Conservation (phyloP, 164 flowering plant genomes). For the Chloranthus sessilifolius region DNA sequence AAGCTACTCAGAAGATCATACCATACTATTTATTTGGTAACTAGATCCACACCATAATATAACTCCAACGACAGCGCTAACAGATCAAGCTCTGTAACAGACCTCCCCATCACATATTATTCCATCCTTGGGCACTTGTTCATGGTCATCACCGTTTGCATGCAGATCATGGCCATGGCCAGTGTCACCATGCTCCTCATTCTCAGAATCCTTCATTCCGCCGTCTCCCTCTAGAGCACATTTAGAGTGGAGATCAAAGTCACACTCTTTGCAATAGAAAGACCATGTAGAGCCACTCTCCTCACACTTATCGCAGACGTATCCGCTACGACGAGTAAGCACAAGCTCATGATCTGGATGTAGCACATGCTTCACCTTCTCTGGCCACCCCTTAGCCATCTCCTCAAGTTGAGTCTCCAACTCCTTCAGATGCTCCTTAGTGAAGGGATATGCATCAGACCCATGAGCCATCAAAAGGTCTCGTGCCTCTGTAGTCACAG, state of each 20-base stretch:
- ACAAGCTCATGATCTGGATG: constrained; percentile 61
- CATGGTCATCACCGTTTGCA: not conserved
- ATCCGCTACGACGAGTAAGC: constrained; percentile 25
- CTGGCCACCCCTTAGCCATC: constrained; percentile 65
- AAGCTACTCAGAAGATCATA: too few relatives aligned
- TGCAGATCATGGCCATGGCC: not conserved
- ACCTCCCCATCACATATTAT: constrained; percentile 49
- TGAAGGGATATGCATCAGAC: constrained; percentile 70
- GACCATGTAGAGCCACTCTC: constrained; percentile 50
- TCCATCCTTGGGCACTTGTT: constrained; percentile 26
- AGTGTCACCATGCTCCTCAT: constrained; percentile 4
- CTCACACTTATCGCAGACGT: constrained; percentile 42
- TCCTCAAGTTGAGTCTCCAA: constrained; percentile 35
- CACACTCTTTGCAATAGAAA: constrained; percentile 43
- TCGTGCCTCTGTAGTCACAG: constrained; percentile 42
- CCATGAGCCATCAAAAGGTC: constrained; percentile 39
- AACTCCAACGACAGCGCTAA: too few relatives aligned
- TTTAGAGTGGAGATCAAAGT: constrained; percentile 55
- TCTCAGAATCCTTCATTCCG: constrained; percentile 6
- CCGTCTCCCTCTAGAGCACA: constrained; percentile 38
- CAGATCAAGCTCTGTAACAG: constrained; percentile 23
- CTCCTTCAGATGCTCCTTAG: constrained; percentile 43
- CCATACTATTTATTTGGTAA: too few relatives aligned
- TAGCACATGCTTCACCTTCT: constrained; percentile 42
- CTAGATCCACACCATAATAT: too few relatives aligned